These are phyloP conservation scores for Globisporangium spinosum DNA, from an alignment of 352 stramenopile genomes.

Conservation along the genomic window DNA sequence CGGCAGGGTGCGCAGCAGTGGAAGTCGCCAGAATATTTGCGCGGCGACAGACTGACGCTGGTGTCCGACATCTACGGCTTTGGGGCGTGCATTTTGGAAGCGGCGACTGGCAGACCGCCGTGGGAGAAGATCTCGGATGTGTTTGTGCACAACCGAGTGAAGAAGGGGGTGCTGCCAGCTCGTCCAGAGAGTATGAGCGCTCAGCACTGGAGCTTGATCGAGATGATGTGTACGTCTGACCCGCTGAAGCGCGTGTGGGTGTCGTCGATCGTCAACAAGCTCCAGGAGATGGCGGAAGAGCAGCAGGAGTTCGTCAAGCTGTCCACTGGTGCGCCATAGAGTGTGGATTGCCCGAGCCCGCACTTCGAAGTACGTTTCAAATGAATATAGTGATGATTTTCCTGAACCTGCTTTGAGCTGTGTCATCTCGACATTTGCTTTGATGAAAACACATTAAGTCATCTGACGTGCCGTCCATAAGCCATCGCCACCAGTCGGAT, in stretches of 20 bases:
- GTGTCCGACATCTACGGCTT: slow-evolving; percentile 17
- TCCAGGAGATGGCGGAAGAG: background rate
- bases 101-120: slow-evolving; percentile 2
- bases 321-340: background rate
- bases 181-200: background rate
- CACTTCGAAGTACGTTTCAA: no score
- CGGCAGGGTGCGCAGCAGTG: slow-evolving; percentile 2
- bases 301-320: background rate
- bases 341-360: no score
- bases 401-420: no score
- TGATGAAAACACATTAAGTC: no score
- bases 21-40: slow-evolving; percentile 3
- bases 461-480: no score
- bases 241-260: background rate
- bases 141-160: background rate
- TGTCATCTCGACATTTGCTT: no score
- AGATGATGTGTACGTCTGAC: slow-evolving; percentile 3
- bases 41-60: slow-evolving; percentile 1
- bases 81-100: slow-evolving; percentile 18
- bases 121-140: background rate
- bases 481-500: no score
- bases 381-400: no score
- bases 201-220: slow-evolving; percentile 5
- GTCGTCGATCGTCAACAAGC: background rate
- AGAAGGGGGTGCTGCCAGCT: background rate